Percentiles rank a stretch among this genome's conserved stretches.
These are phyloP conservation scores for Sugiyamaella americana DNA, from an alignment of 805 yeast genomes.

Conservation along the genomic window DNA sequence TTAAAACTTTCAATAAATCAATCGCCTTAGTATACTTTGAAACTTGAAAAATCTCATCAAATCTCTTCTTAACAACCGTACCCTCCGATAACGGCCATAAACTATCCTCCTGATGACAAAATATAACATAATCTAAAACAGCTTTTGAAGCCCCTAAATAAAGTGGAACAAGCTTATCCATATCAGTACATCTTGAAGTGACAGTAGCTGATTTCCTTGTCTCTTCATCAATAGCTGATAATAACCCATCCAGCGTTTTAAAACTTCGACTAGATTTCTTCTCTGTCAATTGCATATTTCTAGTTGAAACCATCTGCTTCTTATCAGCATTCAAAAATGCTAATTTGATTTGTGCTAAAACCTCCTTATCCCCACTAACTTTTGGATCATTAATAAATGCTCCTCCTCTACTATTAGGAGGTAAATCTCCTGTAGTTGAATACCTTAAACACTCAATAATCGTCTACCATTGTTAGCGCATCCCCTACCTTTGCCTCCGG, in stretches of 20 bases:
- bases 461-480: conserved; percentile 36
- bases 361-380: conserved; percentile 56
- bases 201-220: conserved; percentile 55
- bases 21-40: conserved; percentile 86
- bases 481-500: too few relatives aligned
- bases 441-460: conserved; percentile 90
- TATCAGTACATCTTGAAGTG: conserved; percentile 75
- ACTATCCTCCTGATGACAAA: conserved; percentile 96
- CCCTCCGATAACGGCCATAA: conserved; percentile 93
- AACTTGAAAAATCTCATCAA: conserved; percentile 96
- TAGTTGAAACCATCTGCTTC: conserved; percentile 74
- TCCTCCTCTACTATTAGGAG: conserved; percentile 94
- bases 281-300: conserved; percentile 69
- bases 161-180: conserved; percentile 74
- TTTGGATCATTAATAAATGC: conserved; percentile 94
- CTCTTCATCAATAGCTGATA: conserved; percentile 55
- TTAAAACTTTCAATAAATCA: conserved; percentile 66
- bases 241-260: conserved; percentile 87
- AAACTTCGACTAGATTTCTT: conserved; percentile 64
- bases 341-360: conserved; percentile 83
- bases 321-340: conserved; percentile 74
- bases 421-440: conserved; percentile 92
- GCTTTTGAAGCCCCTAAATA: conserved; percentile 85
- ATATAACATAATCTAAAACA: conserved; percentile 82
- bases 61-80: conserved; percentile 76